Percentiles rank a stretch among this genome's conserved stretches.
These are phyloP conservation scores for Colletotrichum australisinense DNA, from an alignment of 2,329 filamentous ascomycete genomes.

Conservation along the genomic window DNA sequence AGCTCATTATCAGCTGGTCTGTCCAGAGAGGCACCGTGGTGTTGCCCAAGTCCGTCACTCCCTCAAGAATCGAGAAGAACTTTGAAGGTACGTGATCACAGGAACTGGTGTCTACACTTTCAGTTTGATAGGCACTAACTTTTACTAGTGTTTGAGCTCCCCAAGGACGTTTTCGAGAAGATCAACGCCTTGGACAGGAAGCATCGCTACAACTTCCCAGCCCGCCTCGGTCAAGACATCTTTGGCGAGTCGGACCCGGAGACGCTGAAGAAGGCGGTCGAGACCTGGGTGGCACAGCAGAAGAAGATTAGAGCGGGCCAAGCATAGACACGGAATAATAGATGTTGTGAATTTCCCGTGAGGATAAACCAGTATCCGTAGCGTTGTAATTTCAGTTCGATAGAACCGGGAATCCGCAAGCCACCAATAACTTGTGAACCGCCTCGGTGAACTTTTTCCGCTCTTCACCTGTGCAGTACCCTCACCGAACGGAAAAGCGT, in stretches of 20 bases:
- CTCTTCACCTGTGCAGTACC: background rate
- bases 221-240: slow-evolving; percentile 54
- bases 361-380: background rate
- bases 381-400: background rate
- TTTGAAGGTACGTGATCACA: slow-evolving; percentile 42
- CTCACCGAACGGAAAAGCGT: slow-evolving; percentile 23
- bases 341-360: background rate
- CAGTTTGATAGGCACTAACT: background rate
- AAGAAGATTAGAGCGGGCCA: slow-evolving; percentile 42
- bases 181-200: slow-evolving; percentile 52
- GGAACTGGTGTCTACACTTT: too few relatives aligned
- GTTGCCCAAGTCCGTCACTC: slow-evolving; percentile 65
- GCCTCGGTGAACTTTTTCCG: slow-evolving; percentile 19
- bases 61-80: slow-evolving; percentile 61
- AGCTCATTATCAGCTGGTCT: slow-evolving; percentile 65
- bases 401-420: background rate
- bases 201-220: slow-evolving; percentile 56
- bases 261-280: slow-evolving; percentile 47
- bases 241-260: slow-evolving; percentile 54
- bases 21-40: slow-evolving; percentile 65
- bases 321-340: background rate
- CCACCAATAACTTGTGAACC: background rate
- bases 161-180: slow-evolving; percentile 49
- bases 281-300: slow-evolving; percentile 48
- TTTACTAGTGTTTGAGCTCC: slow-evolving; percentile 45